phyloP scores from a whole-genome alignment of 202 grass and related monocot species.

The Panicum virgatum region DNA sequence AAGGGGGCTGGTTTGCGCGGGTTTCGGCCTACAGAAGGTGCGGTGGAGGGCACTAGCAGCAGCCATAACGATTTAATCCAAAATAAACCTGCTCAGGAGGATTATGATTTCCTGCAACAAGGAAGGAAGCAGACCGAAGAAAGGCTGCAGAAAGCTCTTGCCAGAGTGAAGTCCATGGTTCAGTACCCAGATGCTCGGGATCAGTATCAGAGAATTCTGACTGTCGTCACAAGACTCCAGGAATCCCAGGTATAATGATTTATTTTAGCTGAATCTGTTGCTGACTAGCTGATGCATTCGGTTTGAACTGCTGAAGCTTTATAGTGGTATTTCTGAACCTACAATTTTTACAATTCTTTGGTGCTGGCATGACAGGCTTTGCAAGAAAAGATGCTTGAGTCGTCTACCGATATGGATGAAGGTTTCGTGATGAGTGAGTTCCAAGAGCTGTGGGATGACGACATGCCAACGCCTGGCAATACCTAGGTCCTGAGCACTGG shows the following conservation, averaged over 20 bases:
- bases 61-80: slow-evolving; percentile 32
- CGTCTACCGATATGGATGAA: slow-evolving; percentile 58
- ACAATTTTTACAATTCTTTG: slow-evolving; percentile 3
- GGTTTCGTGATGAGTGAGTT: slow-evolving; percentile 66
- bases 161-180: slow-evolving; percentile 95
- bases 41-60: slow-evolving; percentile 37
- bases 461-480: slow-evolving; percentile 49
- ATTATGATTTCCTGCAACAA: slow-evolving; percentile 83
- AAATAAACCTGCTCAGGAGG: slow-evolving; percentile 58
- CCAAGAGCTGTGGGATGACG: slow-evolving; percentile 80
- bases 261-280: not conserved
- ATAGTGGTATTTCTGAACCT: slow-evolving; percentile 6
- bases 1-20: slow-evolving; percentile 75
- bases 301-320: not conserved
- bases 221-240: slow-evolving; percentile 78
- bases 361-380: slow-evolving; percentile 57
- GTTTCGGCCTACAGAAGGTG: slow-evolving; percentile 57
- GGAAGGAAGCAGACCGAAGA: slow-evolving; percentile 85
- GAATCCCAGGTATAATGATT: slow-evolving; percentile 72
- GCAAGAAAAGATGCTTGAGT: slow-evolving; percentile 64
- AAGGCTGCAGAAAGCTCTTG: slow-evolving; percentile 94
- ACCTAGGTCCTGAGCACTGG: slow-evolving; percentile 29
- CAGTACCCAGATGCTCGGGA: slow-evolving; percentile 98
- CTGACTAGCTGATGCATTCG: not conserved
- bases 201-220: slow-evolving; percentile 85